Evolutionary conservation across 306 rosid genomes (phyloP).

Genomic region (Fragaria vesca): DNA sequence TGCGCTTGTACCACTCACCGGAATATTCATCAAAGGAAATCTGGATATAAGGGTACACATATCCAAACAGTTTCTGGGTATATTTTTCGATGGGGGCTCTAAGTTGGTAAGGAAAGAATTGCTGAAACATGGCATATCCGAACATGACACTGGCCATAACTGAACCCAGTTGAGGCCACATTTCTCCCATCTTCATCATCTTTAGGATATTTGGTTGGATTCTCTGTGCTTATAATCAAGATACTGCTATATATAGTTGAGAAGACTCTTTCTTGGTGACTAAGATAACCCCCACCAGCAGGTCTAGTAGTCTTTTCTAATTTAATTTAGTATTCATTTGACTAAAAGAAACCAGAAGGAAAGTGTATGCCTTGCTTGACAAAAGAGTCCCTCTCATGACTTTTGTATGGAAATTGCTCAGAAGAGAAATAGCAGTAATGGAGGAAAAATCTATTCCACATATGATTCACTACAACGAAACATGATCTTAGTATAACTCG

Average conservation of each 20-base stretch:
- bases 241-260: not conserved
- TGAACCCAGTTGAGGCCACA: slow-evolving; percentile 42
- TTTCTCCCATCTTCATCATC: slow-evolving; percentile 14
- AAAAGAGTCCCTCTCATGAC: not conserved
- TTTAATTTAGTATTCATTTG: not conserved
- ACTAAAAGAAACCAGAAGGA: not conserved
- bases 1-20: slow-evolving; percentile 22
- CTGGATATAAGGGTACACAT: slow-evolving; percentile 42
- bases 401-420: not conserved
- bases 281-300: not conserved
- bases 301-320: not conserved
- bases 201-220: not conserved
- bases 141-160: slow-evolving; percentile 37
- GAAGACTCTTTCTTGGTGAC: not conserved
- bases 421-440: not conserved
- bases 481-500: not conserved
- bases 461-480: not conserved
- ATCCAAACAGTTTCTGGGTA: slow-evolving; percentile 5
- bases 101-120: slow-evolving; percentile 30
- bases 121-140: slow-evolving; percentile 21
- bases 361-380: not conserved
- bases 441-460: not conserved
- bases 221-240: not conserved
- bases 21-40: slow-evolving; percentile 45
- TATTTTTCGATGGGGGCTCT: slow-evolving; percentile 11